Conservation (phyloP, 768 basidiomycete genomes). For the Leucogyrophana mollusca region DNA sequence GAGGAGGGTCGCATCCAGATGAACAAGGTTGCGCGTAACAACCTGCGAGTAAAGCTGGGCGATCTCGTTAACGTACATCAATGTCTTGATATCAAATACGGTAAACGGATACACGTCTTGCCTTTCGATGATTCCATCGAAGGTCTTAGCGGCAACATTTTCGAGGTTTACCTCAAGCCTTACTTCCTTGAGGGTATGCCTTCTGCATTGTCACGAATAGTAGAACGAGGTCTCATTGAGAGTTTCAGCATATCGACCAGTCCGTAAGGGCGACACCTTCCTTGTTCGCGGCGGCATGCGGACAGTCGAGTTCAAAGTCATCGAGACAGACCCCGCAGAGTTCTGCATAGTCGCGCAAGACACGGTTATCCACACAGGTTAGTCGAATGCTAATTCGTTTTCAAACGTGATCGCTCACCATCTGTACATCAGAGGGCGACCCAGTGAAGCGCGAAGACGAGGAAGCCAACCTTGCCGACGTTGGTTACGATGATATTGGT, state of each 20-base stretch:
- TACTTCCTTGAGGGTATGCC: conserved; percentile 92
- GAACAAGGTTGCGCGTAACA: conserved; percentile 99
- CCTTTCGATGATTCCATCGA: conserved; percentile 99
- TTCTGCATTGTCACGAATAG: neutral
- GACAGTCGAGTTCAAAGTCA: conserved; percentile 98
- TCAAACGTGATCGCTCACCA: neutral
- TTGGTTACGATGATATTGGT: conserved; percentile 99
- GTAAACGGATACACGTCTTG: conserved; percentile 93
- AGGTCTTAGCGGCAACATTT: conserved; percentile 96
- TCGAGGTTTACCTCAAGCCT: conserved; percentile 97
- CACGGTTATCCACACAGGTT: conserved; percentile 92
- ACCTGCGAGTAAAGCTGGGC: conserved; percentile 94
- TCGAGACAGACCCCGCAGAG: conserved; percentile 97
- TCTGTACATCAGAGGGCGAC: conserved; percentile 74
- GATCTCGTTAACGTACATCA: conserved; percentile 96
- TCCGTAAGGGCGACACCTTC: conserved; percentile 98
- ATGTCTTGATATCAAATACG: conserved; percentile 98
- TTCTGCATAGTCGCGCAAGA: conserved; percentile 99
- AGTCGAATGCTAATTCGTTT: conserved; percentile 16
- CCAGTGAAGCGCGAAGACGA: conserved; percentile 99
- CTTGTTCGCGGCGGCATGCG: conserved; percentile 98
- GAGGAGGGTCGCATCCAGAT: conserved; percentile 98
- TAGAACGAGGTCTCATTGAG: conserved; percentile 10
- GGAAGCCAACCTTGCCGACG: conserved; percentile 93
- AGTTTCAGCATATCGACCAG: conserved; percentile 78